A percentile compares a stretch with the other conserved stretches of the same genome.
Evolutionary conservation across 345 rosid genomes (phyloP).

Genomic region (Gossypium bickii): DNA sequence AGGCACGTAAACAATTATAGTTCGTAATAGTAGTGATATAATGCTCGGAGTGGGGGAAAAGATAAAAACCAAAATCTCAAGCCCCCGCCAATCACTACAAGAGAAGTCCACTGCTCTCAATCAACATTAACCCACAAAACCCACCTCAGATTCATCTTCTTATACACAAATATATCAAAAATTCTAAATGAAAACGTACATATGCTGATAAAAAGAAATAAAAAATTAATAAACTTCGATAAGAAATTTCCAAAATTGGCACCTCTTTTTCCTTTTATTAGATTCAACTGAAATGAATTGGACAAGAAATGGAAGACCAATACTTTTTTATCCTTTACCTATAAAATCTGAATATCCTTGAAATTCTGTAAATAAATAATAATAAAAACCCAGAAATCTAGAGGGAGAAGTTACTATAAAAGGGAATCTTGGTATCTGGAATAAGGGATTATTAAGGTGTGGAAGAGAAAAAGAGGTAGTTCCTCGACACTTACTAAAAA

Average conservation of each 20-base stretch:
- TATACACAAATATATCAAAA: background rate
- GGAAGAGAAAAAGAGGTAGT: background rate
- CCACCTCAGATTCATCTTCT: constrained; percentile 8
- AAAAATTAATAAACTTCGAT: background rate
- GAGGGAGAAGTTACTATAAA: background rate
- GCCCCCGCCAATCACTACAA: constrained; percentile 28
- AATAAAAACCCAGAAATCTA: background rate
- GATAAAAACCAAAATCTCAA: constrained; percentile 14
- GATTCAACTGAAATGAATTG: constrained; percentile 9
- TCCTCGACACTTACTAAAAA: background rate
- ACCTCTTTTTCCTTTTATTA: background rate
- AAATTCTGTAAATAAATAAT: background rate
- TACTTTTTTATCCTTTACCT: background rate
- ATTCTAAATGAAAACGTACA: background rate
- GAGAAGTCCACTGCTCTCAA: constrained; percentile 32
- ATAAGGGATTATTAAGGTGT: background rate
- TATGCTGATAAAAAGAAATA: background rate
- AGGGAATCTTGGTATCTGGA: background rate
- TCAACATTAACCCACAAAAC: constrained; percentile 25
- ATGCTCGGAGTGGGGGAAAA: background rate
- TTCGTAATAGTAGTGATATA: constrained; percentile 19
- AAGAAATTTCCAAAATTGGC: background rate
- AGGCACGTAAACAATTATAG: background rate
- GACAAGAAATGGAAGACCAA: background rate
- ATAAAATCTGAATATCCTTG: background rate